phyloP scores from a whole-genome alignment of 1,284 basidiomycete species.

The Fomitopsis palustris region DNA sequence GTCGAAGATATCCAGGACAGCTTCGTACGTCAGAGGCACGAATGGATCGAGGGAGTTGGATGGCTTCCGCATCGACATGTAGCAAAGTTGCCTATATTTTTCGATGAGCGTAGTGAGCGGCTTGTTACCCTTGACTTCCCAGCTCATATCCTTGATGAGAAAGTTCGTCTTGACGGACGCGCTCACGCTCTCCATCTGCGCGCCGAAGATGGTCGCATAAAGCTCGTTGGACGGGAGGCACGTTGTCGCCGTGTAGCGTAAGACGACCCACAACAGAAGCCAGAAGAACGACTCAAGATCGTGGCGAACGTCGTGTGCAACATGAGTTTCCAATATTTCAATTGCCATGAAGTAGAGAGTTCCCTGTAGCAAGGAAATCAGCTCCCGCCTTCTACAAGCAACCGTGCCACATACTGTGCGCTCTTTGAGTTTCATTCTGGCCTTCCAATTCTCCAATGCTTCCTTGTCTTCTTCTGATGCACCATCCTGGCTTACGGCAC shows the following conservation, averaged over 20 bases:
- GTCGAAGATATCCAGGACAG: conserved; percentile 6
- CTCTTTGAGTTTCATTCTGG: conserved; percentile 1
- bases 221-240: neutral
- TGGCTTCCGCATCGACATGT: neutral
- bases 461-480: too few relatives aligned
- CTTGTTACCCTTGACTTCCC: neutral
- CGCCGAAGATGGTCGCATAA: neutral
- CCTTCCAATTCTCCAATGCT: too few relatives aligned
- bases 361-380: conserved; percentile 5
- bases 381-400: too few relatives aligned
- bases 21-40: neutral
- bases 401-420: neutral
- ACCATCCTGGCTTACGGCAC: neutral
- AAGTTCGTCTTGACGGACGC: neutral
- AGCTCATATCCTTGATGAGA: neutral
- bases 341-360: conserved; percentile 13
- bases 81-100: neutral
- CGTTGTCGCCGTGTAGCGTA: conserved; percentile 7
- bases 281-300: conserved; percentile 7
- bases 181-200: neutral
- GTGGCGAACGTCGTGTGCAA: neutral
- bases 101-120: conserved; percentile 4
- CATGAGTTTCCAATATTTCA: neutral
- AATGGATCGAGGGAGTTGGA: neutral
- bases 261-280: conserved; percentile 12